Conservation (phyloP, 371 early-diverging fungal genomes). For the Smittium mucronatum region DNA sequence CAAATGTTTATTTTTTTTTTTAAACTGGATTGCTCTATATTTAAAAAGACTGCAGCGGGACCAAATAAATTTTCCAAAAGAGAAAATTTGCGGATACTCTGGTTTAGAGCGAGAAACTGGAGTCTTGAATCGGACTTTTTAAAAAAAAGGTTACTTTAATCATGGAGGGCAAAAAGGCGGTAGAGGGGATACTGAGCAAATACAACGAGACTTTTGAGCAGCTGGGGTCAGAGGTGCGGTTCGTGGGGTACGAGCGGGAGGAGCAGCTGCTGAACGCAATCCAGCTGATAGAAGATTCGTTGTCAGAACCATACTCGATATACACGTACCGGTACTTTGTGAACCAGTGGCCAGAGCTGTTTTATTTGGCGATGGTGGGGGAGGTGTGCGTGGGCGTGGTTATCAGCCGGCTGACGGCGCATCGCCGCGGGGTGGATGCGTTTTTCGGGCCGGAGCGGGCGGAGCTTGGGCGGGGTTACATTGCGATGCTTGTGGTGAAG, state of each 20-base stretch:
- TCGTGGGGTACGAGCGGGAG: not conserved
- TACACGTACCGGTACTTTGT: constrained; percentile 96
- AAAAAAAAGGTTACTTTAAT: no score
- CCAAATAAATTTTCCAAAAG: no score
- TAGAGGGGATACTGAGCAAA: not conserved
- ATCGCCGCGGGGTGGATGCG: constrained; percentile 31
- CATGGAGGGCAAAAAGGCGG: no score
- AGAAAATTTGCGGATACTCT: no score
- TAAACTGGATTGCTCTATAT: no score
- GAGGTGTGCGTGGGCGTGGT: constrained; percentile 69
- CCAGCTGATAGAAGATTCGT: constrained; percentile 69
- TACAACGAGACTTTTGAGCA: not conserved
- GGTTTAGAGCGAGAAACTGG: no score
- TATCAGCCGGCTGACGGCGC: constrained; percentile 75
- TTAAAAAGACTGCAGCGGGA: no score
- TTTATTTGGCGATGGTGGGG: constrained; percentile 45
- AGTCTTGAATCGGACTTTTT: no score
- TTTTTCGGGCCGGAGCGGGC: constrained; percentile 11
- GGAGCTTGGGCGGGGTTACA: constrained; percentile 61
- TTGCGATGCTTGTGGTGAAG: constrained; percentile 90
- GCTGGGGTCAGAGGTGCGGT: not conserved
- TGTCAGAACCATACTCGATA: constrained; percentile 91
- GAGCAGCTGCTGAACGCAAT: constrained; percentile 2
- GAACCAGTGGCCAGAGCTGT: constrained; percentile 74
- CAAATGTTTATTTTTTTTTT: no score